Evolutionary conservation across 768 basidiomycete genomes (phyloP), one percentile per base, ranked within the genome.

Genomic region (Strobilomyces confusus): DNA sequence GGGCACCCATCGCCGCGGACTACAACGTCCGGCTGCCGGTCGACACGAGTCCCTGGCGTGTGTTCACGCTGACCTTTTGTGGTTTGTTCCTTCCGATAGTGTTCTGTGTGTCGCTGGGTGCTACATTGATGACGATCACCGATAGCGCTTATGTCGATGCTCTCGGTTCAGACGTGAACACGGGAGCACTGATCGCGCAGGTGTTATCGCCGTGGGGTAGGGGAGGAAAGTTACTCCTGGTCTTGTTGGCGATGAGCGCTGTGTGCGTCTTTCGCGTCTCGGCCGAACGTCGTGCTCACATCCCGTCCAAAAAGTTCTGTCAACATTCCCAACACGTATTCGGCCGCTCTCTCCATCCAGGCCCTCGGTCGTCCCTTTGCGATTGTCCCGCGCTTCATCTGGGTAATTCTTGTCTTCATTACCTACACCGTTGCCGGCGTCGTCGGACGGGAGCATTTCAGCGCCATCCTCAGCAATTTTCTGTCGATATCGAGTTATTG

Each of bases 1-100:
- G 78, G 80, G 75, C 77, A 0, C 74, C 78, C 2, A 58, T 81
- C 1, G 80, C 79, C 4, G 80, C 80, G 7, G 80, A 82, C 61
- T 82, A 79, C 62, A 80, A 80, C 57, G 76, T 75, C 57, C 70
- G 75, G 23, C 65, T 82, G 0, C 80, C 80, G 0, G 73, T 57
- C 2, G 59, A 77, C 48, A 79, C 75, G 4, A 68, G 72, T 12
- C 62, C 73, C 20, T 62, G 64, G 49, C 74, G 73, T 25, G 70
- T 81, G 17, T 82, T 82, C 64, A 32, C 70, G 12, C 55, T 81
- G 43, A 81, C 81, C 0, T 80, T 76, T 62, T 75, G 75, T 36
- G 80, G 80, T 1, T 56, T 81, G 9, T 77, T 71, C 65, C 73
- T 81, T 33, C 80, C 80, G 0, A 70, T 73, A 26, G 61, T 63